A percentile compares a stretch with the other conserved stretches of the same genome.
Conservation (phyloP, 2,329 filamentous ascomycete genomes). For the Aspergillus pseudoviridinutans region DNA sequence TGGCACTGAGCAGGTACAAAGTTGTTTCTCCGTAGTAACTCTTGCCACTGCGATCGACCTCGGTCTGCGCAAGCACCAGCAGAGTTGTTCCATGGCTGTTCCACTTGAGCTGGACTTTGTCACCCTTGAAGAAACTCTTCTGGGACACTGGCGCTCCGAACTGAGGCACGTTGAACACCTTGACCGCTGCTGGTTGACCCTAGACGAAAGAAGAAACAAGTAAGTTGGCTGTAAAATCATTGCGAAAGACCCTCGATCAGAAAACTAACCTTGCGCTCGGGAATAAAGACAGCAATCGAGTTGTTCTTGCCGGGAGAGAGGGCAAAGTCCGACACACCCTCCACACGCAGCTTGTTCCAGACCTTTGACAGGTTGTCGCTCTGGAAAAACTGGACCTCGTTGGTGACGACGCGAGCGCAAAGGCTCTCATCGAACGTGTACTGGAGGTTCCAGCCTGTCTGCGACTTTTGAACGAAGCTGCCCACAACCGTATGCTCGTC, state of each 20-base stretch:
- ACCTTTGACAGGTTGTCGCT: conserved; percentile 79
- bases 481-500: conserved; percentile 71
- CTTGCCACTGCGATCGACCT: conserved; percentile 97
- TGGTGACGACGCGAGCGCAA: conserved; percentile 89
- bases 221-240: neutral
- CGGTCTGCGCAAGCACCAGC: conserved; percentile 93
- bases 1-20: conserved; percentile 89
- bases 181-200: conserved; percentile 90
- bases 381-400: conserved; percentile 96
- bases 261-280: conserved; percentile 77
- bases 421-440: conserved; percentile 92
- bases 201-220: conserved; percentile 32
- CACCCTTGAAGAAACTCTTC: conserved; percentile 98
- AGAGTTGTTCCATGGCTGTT: conserved; percentile 86
- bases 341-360: conserved; percentile 92
- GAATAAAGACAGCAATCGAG: conserved; percentile 90
- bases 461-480: conserved; percentile 90
- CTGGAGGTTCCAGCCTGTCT: conserved; percentile 95
- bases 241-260: neutral
- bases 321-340: conserved; percentile 86
- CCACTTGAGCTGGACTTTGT: conserved; percentile 99
- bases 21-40: conserved; percentile 99
- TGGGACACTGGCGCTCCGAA: conserved; percentile 82
- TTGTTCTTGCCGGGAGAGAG: conserved; percentile 85
- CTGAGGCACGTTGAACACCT: conserved; percentile 88